A percentile compares a stretch with the other conserved stretches of the same genome.
phyloP scores from a whole-genome alignment of 176 grass and related monocot species.

The Puya raimondii region DNA sequence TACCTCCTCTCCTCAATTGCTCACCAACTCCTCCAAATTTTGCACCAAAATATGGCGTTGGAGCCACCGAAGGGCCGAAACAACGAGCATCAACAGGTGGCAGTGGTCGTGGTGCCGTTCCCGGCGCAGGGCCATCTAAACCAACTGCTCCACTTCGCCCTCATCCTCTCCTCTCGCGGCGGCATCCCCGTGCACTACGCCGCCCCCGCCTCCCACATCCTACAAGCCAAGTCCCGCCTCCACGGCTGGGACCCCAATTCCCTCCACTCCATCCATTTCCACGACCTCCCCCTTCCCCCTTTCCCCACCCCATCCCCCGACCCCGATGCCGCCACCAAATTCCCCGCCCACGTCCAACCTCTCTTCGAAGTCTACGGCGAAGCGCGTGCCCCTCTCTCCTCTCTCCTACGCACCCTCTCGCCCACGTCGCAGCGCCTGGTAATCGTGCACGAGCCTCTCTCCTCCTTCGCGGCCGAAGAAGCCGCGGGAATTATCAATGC shows the following conservation, averaged over 20 bases:
- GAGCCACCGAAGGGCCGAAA: no score
- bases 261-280: slow-evolving; percentile 26
- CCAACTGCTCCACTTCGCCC: slow-evolving; percentile 52
- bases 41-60: no score
- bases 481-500: slow-evolving; percentile 28
- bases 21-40: no score
- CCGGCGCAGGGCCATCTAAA: slow-evolving; percentile 64
- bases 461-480: slow-evolving; percentile 15
- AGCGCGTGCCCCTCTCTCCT: neutral
- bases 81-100: slow-evolving; percentile 4
- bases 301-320: slow-evolving; percentile 33
- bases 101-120: slow-evolving; percentile 47
- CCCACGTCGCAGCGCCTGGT: slow-evolving; percentile 28
- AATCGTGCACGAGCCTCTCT: slow-evolving; percentile 32
- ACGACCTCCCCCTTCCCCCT: slow-evolving; percentile 25
- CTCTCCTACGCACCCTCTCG: slow-evolving; percentile 8
- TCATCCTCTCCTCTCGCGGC: slow-evolving; percentile 30
- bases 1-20: no score
- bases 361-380: slow-evolving; percentile 1
- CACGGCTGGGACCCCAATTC: slow-evolving; percentile 13
- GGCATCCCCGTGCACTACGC: slow-evolving; percentile 56
- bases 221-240: slow-evolving; percentile 31
- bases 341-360: slow-evolving; percentile 35
- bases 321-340: slow-evolving; percentile 10
- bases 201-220: slow-evolving; percentile 33